Evolutionary conservation across 2,329 filamentous ascomycete genomes (phyloP).

Genomic region (Cephalotrichum gorgonifer): DNA sequence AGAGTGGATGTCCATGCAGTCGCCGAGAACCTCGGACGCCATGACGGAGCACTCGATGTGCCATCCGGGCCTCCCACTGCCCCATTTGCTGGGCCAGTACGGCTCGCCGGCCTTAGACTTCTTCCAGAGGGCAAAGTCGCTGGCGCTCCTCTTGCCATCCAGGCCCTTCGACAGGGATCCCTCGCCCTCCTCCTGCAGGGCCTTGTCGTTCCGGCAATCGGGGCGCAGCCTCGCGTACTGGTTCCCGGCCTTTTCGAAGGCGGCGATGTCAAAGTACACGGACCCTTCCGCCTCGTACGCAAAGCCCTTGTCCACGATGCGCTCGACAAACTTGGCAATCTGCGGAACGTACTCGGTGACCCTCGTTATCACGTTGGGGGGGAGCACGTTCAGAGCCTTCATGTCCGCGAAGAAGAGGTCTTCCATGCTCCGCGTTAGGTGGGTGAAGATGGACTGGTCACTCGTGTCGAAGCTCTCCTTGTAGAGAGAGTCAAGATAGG

Average conservation of each 20-base stretch:
- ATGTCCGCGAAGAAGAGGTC: slow-evolving; percentile 83
- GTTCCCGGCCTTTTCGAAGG: slow-evolving; percentile 78
- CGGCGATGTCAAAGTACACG: slow-evolving; percentile 85
- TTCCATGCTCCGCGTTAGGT: slow-evolving; percentile 78
- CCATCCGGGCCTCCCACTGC: slow-evolving; percentile 82
- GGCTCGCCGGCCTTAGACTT: slow-evolving; percentile 86
- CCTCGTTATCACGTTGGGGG: slow-evolving; percentile 71
- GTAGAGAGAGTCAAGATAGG: slow-evolving; percentile 67
- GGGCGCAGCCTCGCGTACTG: slow-evolving; percentile 78
- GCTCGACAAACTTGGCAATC: slow-evolving; percentile 76
- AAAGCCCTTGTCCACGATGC: slow-evolving; percentile 75
- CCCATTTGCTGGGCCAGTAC: slow-evolving; percentile 82
- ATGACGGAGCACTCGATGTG: slow-evolving; percentile 96
- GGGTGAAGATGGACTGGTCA: slow-evolving; percentile 69
- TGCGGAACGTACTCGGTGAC: slow-evolving; percentile 90
- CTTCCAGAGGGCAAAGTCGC: slow-evolving; percentile 93
- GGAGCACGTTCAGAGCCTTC: slow-evolving; percentile 72
- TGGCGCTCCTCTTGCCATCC: slow-evolving; percentile 59
- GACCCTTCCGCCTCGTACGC: slow-evolving; percentile 76
- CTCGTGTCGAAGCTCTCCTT: slow-evolving; percentile 51
- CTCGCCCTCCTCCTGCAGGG: slow-evolving; percentile 79
- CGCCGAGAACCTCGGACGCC: slow-evolving; percentile 80
- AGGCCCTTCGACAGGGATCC: slow-evolving; percentile 60
- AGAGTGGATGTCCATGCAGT: slow-evolving; percentile 63
- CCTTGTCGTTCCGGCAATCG: slow-evolving; percentile 74